A percentile compares a stretch with the other conserved stretches of the same genome.
These are phyloP conservation scores for Globisporangium alternatum DNA, from an alignment of 352 stramenopile genomes.

Conservation along the genomic window DNA sequence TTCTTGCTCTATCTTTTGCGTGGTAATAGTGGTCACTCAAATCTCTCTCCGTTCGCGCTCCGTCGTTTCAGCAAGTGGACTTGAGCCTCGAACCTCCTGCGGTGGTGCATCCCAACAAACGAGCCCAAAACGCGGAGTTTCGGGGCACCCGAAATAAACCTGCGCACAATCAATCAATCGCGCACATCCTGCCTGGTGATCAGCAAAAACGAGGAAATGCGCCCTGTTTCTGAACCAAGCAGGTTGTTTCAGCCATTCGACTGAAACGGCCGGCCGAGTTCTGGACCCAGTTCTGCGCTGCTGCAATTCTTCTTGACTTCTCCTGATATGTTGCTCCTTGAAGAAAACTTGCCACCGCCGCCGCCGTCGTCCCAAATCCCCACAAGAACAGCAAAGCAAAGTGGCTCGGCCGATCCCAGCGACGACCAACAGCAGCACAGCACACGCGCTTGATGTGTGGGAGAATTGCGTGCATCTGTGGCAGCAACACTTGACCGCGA, in stretches of 20 bases:
- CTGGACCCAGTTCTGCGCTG: background rate
- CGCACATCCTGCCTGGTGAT: conserved; percentile 1
- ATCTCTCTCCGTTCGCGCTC: background rate
- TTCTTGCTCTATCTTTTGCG: conserved; percentile 1
- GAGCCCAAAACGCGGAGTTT: conserved; percentile 6
- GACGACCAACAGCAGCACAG: too few species aligned
- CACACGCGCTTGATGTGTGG: too few species aligned
- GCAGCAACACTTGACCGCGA: too few species aligned
- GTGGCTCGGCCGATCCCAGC: too few species aligned
- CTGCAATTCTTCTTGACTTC: background rate
- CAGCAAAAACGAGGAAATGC: background rate
- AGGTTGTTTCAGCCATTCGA: background rate
- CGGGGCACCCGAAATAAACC: conserved; percentile 15
- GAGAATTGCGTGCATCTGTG: too few species aligned
- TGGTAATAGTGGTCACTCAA: background rate
- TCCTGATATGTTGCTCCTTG: background rate
- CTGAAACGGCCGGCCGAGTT: background rate
- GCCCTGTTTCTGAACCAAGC: conserved; percentile 4
- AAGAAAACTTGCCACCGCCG: too few species aligned
- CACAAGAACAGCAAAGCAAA: too few species aligned
- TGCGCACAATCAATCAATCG: background rate
- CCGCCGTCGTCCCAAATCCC: too few species aligned
- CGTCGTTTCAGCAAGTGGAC: conserved; percentile 1
- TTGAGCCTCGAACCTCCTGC: background rate
- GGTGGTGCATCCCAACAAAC: background rate